Conservation (phyloP, 2,329 filamentous ascomycete species). For the Periconia macrospinosa region DNA sequence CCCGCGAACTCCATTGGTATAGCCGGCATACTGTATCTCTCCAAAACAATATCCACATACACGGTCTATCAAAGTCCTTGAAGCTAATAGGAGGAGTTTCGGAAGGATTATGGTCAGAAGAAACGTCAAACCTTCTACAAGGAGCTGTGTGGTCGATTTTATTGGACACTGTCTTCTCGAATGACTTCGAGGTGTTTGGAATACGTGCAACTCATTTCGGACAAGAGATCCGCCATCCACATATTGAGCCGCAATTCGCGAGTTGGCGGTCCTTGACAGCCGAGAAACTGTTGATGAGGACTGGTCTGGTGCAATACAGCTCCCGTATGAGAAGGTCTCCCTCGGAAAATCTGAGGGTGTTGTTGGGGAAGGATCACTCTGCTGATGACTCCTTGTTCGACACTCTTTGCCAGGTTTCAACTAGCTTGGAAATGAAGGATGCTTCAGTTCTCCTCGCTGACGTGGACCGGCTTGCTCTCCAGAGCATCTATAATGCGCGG, state of each 20-base stretch:
- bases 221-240: background rate
- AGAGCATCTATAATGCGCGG: background rate
- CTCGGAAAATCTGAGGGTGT: background rate
- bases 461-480: background rate
- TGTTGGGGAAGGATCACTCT: background rate
- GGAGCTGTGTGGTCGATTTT: constrained; percentile 3
- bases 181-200: constrained; percentile 4
- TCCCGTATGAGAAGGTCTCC: too few species aligned
- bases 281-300: background rate
- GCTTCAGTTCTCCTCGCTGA: background rate
- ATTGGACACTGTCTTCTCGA: constrained; percentile 2
- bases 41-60: background rate
- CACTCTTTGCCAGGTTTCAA: too few species aligned
- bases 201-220: background rate
- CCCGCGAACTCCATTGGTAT: background rate
- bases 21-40: background rate
- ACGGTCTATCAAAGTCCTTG: background rate
- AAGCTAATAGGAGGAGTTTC: background rate
- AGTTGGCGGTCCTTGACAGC: constrained; percentile 1
- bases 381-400: background rate
- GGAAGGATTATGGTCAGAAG: background rate
- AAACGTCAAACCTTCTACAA: background rate
- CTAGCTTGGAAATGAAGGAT: too few species aligned
- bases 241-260: background rate
- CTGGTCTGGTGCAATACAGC: background rate